These are phyloP conservation scores for Leccinum boreale DNA, from an alignment of 768 basidiomycete genomes.

Conservation along the genomic window DNA sequence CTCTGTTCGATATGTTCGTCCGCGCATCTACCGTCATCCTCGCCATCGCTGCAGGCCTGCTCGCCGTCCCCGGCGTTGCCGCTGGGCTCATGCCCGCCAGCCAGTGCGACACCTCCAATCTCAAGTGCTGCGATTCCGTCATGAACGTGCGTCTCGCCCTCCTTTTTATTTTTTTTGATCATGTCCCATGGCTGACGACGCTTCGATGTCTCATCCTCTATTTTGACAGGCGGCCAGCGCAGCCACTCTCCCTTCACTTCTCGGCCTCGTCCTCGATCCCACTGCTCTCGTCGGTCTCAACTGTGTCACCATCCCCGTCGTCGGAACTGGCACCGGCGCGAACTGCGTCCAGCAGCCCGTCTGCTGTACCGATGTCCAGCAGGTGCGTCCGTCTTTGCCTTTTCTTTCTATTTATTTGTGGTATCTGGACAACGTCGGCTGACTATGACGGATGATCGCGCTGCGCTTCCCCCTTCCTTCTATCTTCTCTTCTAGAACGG, in stretches of 20 bases:
- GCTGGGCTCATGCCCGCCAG: background rate
- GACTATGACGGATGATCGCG: background rate
- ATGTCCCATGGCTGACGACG: background rate
- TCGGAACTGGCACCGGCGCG: background rate
- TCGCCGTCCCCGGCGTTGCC: background rate
- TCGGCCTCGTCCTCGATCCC: background rate
- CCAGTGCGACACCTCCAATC: slow-evolving; percentile 5
- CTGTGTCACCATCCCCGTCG: background rate
- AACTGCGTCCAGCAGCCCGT: background rate
- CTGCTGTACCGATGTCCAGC: background rate
- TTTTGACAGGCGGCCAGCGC: background rate
- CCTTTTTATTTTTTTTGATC: no score
- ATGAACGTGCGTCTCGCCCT: background rate
- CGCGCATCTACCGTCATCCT: slow-evolving; percentile 10
- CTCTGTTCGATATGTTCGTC: slow-evolving; percentile 11
- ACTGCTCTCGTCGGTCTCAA: background rate
- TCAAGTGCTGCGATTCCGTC: slow-evolving; percentile 9
- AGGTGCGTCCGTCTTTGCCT: background rate
- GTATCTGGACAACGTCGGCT: background rate
- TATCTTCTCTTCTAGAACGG: slow-evolving; percentile 1
- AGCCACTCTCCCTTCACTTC: accelerated
- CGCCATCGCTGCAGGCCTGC: slow-evolving; percentile 6
- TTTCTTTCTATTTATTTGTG: background rate
- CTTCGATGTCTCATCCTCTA: no score
- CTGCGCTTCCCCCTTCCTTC: no score